These are phyloP conservation scores for Chloromonas sp. DNA, from an alignment of 163 green algal genomes.

Conservation along the genomic window DNA sequence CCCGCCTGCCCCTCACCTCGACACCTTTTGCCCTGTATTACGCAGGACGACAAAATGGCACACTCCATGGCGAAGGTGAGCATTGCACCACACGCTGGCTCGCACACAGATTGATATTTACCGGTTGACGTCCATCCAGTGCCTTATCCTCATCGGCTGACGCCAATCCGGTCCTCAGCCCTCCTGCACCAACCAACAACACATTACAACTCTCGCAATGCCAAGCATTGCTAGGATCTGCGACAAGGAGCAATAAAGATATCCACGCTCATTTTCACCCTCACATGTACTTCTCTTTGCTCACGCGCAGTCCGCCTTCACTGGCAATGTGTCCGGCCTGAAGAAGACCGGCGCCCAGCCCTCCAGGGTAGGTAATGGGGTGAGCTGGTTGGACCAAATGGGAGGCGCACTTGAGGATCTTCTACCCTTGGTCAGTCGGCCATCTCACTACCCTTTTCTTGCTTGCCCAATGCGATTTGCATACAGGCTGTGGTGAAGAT, in stretches of 20 bases:
- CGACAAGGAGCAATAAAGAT: not conserved
- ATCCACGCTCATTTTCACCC: not conserved
- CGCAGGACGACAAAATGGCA: not conserved
- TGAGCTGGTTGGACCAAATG: too few species aligned
- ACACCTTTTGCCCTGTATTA: too few species aligned
- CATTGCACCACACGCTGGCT: too few species aligned
- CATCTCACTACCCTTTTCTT: too few species aligned
- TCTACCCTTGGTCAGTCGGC: too few species aligned
- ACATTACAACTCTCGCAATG: not conserved
- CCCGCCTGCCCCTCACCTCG: too few species aligned
- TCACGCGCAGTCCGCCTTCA: conserved; percentile 20
- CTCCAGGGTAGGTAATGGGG: not conserved
- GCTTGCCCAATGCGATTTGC: not conserved
- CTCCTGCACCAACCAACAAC: not conserved
- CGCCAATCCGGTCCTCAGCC: not conserved
- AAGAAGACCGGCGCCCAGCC: conserved; percentile 11
- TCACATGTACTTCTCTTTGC: not conserved
- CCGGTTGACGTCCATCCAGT: not conserved
- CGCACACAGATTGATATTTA: not conserved
- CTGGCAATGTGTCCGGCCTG: conserved; percentile 15
- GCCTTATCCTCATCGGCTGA: not conserved
- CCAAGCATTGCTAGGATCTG: not conserved
- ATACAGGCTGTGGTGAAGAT: conserved; percentile 13
- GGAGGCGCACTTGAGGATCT: too few species aligned
- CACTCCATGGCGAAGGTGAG: not conserved